Percentiles rank a stretch among this genome's conserved stretches.
These are phyloP conservation scores for Cicer bijugum DNA, from an alignment of 306 rosid species.

Conservation along the genomic window DNA sequence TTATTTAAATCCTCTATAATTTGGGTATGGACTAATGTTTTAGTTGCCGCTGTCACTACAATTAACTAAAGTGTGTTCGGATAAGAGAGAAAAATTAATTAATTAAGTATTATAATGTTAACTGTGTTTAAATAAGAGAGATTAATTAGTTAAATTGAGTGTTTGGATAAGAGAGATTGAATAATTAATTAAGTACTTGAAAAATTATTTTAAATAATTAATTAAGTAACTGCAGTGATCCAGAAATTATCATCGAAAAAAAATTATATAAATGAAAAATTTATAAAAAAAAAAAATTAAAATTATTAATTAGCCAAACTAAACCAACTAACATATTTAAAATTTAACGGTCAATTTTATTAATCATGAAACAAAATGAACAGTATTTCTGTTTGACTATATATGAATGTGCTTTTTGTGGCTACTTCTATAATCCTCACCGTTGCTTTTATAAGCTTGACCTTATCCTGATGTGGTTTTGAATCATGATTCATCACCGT, in stretches of 20 bases:
- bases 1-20: no score
- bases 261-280: background rate
- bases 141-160: background rate
- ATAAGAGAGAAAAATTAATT: background rate
- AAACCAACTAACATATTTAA: no score
- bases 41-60: no score
- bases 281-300: background rate
- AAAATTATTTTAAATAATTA: background rate
- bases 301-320: background rate
- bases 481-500: background rate
- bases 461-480: slow-evolving; percentile 16
- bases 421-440: slow-evolving; percentile 31
- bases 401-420: slow-evolving; percentile 49
- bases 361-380: background rate
- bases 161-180: background rate
- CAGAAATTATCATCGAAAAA: background rate
- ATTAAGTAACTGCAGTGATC: background rate
- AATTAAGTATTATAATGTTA: background rate
- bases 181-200: background rate
- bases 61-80: no score
- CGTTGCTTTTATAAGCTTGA: slow-evolving; percentile 31
- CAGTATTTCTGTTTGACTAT: slow-evolving; percentile 43
- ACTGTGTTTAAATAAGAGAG: background rate
- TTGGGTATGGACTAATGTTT: no score
- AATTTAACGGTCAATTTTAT: background rate